A percentile compares a stretch with the other conserved stretches of the same genome.
phyloP scores from a whole-genome alignment of 2,329 filamentous ascomycete species.

The Rachicladosporium sp. region DNA sequence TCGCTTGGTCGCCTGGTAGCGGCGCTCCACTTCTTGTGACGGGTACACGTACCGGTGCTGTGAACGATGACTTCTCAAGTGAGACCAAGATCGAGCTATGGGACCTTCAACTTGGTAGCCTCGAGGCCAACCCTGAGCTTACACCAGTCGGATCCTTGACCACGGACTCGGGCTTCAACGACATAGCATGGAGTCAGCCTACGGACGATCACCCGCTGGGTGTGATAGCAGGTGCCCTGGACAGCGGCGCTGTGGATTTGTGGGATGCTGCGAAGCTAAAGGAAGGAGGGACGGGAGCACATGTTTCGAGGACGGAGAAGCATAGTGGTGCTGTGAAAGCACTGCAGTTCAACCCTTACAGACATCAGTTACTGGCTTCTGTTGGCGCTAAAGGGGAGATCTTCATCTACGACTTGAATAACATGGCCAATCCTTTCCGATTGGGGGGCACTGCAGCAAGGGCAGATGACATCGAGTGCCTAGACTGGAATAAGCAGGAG shows the following conservation, averaged over 20 bases:
- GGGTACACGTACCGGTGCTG: conserved; percentile 85
- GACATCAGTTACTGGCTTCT: conserved; percentile 81
- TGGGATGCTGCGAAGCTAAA: conserved; percentile 74
- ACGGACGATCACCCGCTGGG: conserved; percentile 68
- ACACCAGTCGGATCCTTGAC: conserved; percentile 72
- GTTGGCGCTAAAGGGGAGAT: conserved; percentile 92
- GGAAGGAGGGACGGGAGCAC: conserved; percentile 47
- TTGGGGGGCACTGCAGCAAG: conserved; percentile 78
- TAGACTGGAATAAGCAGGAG: conserved; percentile 79
- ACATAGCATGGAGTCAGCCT: conserved; percentile 84
- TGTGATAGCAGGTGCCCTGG: conserved; percentile 87
- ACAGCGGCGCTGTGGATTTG: conserved; percentile 84
- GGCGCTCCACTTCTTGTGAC: conserved; percentile 75
- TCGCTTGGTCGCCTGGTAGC: conserved; percentile 84
- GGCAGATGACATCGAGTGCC: conserved; percentile 86
- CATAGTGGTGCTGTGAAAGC: conserved; percentile 89
- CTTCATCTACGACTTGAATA: conserved; percentile 89
- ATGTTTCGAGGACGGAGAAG: conserved; percentile 76
- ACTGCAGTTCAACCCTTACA: conserved; percentile 89
- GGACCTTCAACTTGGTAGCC: conserved; percentile 75
- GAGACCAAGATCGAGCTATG: conserved; percentile 94
- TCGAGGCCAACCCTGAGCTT: conserved; percentile 66
- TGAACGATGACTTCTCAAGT: conserved; percentile 94
- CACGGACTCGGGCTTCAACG: conserved; percentile 92
- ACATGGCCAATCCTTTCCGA: conserved; percentile 75